Conservation (phyloP, 768 basidiomycete genomes). For the Mycena filopes region DNA sequence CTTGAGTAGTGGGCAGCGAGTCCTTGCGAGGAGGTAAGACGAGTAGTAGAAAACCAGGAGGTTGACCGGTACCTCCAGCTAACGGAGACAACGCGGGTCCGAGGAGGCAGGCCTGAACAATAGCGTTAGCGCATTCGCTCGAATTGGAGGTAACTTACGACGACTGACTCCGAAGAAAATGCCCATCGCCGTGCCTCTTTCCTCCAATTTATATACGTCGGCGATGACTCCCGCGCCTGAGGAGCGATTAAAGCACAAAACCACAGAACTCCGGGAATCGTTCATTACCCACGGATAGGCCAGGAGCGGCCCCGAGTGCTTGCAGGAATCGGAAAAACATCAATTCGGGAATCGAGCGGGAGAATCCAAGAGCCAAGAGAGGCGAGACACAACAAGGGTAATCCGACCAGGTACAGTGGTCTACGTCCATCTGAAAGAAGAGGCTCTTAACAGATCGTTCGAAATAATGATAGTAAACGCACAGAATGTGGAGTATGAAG, state of each 20-base stretch:
- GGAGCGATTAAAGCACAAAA: neutral
- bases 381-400: constrained; percentile 60
- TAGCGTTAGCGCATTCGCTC: neutral
- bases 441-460: neutral
- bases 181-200: constrained; percentile 61
- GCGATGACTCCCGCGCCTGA: constrained; percentile 52
- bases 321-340: constrained; percentile 67
- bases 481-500: constrained; percentile 61
- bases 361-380: constrained; percentile 61
- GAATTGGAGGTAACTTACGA: neutral
- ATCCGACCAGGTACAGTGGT: constrained; percentile 61
- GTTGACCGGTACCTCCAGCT: constrained; percentile 45
- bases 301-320: constrained; percentile 63
- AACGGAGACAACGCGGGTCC: constrained; percentile 59
- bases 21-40: constrained; percentile 34
- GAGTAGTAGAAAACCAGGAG: neutral
- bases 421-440: constrained; percentile 61
- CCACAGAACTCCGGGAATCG: neutral
- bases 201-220: constrained; percentile 59
- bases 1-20: constrained; percentile 55
- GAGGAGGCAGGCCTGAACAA: constrained; percentile 49
- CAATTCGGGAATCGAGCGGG: constrained; percentile 50
- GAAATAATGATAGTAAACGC: neutral
- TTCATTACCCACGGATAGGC: constrained; percentile 48
- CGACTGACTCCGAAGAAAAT: constrained; percentile 53